Conservation (phyloP, 441 rosid species). For the Adansonia rubrostipa region DNA sequence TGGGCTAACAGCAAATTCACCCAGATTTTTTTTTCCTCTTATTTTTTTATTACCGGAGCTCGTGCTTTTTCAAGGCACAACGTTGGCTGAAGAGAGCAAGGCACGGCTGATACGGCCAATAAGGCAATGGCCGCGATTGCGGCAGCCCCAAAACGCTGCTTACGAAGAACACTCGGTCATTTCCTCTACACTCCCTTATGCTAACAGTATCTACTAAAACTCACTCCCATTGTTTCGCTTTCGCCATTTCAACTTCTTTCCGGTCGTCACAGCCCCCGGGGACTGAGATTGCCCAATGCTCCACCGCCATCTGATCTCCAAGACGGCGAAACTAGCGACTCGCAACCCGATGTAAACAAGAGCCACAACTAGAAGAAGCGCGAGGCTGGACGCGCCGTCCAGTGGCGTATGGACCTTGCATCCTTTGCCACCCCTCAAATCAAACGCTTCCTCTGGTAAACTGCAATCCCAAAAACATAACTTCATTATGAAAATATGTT, state of each 20-base stretch:
- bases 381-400: constrained; percentile 80
- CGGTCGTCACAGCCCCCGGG: constrained; percentile 38
- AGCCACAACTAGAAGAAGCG: constrained; percentile 88
- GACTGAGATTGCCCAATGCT: constrained; percentile 37
- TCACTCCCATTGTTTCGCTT: constrained; percentile 26
- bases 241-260: constrained; percentile 37
- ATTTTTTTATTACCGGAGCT: background rate
- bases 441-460: constrained; percentile 64
- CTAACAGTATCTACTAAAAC: constrained; percentile 28
- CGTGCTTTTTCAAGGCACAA: background rate
- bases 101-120: constrained; percentile 65
- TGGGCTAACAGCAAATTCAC: background rate
- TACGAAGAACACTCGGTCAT: constrained; percentile 26
- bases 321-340: constrained; percentile 38
- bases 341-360: constrained; percentile 47
- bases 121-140: constrained; percentile 50
- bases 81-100: constrained; percentile 32
- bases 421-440: constrained; percentile 70
- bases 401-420: constrained; percentile 80
- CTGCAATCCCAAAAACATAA: background rate
- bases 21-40: background rate
- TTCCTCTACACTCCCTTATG: constrained; percentile 28
- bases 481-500: background rate
- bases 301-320: constrained; percentile 35
- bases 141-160: constrained; percentile 32